Evolutionary conservation across 2,329 filamentous ascomycete genomes (phyloP), one percentile per base, ranked within the genome.

Genomic region (Aspergillus oerlinghausenensis): DNA sequence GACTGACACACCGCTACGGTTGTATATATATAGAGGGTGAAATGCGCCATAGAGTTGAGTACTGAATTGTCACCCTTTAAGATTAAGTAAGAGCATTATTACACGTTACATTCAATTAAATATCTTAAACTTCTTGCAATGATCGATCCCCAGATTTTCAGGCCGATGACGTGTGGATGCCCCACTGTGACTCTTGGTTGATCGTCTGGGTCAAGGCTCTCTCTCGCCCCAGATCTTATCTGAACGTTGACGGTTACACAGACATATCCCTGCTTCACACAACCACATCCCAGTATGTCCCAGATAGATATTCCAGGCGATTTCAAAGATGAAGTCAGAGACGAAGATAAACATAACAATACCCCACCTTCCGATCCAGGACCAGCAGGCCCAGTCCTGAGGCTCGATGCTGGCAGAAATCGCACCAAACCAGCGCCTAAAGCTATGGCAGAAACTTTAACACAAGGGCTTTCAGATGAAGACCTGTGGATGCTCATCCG

Each of bases 401-500:
- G 8, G 1, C n/a, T 21, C n/a, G 42, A 45, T 45, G n/a, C 10
- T 45, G 42, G 42, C n/a, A 45, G 42, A 14, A 23, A 45, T 10
- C 42, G 14, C 19, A 11, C 19, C 6, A 19, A 45, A 23, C n/a
- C 40, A 21, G 42, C 42, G 10, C 7, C 42, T 38, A 17, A 38
- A 38, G 14, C 32, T 38, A 17, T n/a, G 19, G 1, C 19, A 2
- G 42, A 5, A 4, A 23, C 42, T 23, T 3, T 45, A 45, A 23
- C 42, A 2, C 19, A 0, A 8, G 42, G 42, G 2, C 68, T 92
- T 57, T 78, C 79, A 11, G 92, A 92, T 60, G 87, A 92, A 42
- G 85, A 91, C 59, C 72, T 91, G 0, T 92, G 88, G 86, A 76
- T 89, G 50, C 75, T 92, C 19, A 76, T 90, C 29, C 79, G 89